phyloP scores from a whole-genome alignment of 2,329 filamentous ascomycete genomes.

The Decorospora gaudefroyi region DNA sequence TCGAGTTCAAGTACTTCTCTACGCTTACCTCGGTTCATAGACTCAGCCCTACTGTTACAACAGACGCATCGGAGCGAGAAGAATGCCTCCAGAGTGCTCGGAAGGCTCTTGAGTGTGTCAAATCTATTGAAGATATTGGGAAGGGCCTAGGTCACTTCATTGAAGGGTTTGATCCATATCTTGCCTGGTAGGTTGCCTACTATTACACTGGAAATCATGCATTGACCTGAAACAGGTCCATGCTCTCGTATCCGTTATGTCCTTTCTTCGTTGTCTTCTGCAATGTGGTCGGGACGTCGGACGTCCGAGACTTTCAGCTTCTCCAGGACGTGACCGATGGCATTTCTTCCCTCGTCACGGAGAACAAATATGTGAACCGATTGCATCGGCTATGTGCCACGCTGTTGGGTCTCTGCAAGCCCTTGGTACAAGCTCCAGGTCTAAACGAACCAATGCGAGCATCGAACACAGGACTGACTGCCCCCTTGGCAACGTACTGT shows the following conservation, averaged over 20 bases:
- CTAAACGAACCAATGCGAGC: not conserved
- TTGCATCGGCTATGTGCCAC: slow-evolving; percentile 37
- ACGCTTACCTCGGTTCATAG: slow-evolving; percentile 40
- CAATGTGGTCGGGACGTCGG: slow-evolving; percentile 45
- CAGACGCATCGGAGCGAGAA: slow-evolving; percentile 35
- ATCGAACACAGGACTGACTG: not conserved
- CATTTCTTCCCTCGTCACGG: slow-evolving; percentile 33
- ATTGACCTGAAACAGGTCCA: slow-evolving; percentile 32
- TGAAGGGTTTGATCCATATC: slow-evolving; percentile 39
- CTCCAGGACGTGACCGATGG: slow-evolving; percentile 37
- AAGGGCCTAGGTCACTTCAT: slow-evolving; percentile 35
- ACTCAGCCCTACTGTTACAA: slow-evolving; percentile 38
- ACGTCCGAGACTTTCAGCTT: slow-evolving; percentile 37
- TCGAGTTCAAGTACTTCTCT: slow-evolving; percentile 44
- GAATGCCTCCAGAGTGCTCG: slow-evolving; percentile 40
- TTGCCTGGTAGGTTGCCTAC: slow-evolving; percentile 29
- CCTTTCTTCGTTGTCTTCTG: slow-evolving; percentile 47
- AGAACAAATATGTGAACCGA: slow-evolving; percentile 39
- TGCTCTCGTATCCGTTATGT: slow-evolving; percentile 42
- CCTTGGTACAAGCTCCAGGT: slow-evolving; percentile 25
- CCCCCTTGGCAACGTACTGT: not conserved
- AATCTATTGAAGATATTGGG: slow-evolving; percentile 29
- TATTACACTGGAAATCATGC: not conserved
- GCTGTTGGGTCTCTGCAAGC: slow-evolving; percentile 37
- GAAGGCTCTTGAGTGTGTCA: slow-evolving; percentile 38